Conservation (phyloP, 2,329 filamentous ascomycete genomes). For the Elsinoe perseae region DNA sequence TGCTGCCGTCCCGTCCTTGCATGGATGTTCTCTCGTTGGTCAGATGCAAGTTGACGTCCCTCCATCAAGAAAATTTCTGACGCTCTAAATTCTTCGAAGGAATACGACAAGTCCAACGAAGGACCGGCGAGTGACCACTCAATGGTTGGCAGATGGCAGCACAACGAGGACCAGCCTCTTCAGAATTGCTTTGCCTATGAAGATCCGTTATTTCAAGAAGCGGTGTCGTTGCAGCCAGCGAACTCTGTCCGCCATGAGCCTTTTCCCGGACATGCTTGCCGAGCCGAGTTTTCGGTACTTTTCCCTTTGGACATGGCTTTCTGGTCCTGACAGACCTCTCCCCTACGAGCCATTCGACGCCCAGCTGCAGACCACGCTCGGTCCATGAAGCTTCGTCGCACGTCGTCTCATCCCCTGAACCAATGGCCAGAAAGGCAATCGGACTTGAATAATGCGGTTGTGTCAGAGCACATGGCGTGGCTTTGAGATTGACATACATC, state of each 20-base stretch:
- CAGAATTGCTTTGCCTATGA: constrained; percentile 1
- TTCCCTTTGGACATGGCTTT: background rate
- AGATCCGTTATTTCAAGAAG: background rate
- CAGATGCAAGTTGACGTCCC: background rate
- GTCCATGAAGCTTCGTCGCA: constrained; percentile 8
- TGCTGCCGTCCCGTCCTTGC: constrained; percentile 14
- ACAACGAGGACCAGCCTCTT: background rate
- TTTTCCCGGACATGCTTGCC: constrained; percentile 13
- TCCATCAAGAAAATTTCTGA: background rate
- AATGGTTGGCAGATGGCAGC: background rate
- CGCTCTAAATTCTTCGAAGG: background rate
- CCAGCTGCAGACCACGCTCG: constrained; percentile 4
- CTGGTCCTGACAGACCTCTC: background rate
- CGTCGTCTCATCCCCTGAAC: constrained; percentile 11
- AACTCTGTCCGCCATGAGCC: constrained; percentile 9
- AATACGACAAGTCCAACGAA: background rate
- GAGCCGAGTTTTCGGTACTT: constrained; percentile 16
- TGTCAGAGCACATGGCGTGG: constrained; percentile 11
- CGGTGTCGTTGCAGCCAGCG: constrained; percentile 8
- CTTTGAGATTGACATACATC: constrained; percentile 9
- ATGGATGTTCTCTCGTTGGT: background rate
- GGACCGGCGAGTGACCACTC: background rate
- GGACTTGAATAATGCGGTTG: background rate
- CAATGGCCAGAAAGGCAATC: constrained; percentile 7
- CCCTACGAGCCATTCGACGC: background rate